Evolutionary conservation across 257 asterid genomes (phyloP).

Genomic region (Ligustrum vulgare): DNA sequence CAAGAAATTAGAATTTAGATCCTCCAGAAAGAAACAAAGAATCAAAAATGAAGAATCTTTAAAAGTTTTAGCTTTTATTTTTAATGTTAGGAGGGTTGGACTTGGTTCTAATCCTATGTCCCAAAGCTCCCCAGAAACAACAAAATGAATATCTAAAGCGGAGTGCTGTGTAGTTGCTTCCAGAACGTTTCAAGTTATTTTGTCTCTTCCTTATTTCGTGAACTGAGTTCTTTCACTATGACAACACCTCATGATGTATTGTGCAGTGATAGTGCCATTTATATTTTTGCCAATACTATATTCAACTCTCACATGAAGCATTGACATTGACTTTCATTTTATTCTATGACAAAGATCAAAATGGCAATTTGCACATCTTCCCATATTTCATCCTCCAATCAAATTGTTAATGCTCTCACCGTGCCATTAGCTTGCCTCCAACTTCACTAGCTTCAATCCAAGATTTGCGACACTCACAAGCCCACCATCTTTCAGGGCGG

Average conservation of each 20-base stretch:
- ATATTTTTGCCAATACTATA: neutral
- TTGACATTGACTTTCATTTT: neutral
- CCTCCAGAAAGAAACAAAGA: too few relatives aligned
- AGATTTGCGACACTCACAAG: neutral
- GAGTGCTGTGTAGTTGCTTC: too few relatives aligned
- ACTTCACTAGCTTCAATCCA: neutral
- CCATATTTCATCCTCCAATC: neutral
- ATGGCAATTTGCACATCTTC: neutral
- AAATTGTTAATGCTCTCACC: neutral
- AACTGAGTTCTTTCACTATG: neutral
- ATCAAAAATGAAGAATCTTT: too few relatives aligned
- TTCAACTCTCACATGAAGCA: neutral
- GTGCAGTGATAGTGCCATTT: neutral
- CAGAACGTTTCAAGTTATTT: too few relatives aligned
- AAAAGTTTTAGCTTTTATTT: too few relatives aligned
- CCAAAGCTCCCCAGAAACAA: too few relatives aligned
- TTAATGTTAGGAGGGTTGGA: too few relatives aligned
- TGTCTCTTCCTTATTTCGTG: too few relatives aligned
- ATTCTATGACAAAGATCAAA: neutral
- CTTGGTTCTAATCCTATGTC: too few relatives aligned
- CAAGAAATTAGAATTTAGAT: too few relatives aligned
- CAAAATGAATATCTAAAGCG: too few relatives aligned
- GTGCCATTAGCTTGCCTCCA: neutral
- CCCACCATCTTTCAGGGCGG: neutral
- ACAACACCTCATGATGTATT: neutral